Evolutionary conservation across 345 rosid genomes (phyloP).

Genomic region (Gossypium anomalum): DNA sequence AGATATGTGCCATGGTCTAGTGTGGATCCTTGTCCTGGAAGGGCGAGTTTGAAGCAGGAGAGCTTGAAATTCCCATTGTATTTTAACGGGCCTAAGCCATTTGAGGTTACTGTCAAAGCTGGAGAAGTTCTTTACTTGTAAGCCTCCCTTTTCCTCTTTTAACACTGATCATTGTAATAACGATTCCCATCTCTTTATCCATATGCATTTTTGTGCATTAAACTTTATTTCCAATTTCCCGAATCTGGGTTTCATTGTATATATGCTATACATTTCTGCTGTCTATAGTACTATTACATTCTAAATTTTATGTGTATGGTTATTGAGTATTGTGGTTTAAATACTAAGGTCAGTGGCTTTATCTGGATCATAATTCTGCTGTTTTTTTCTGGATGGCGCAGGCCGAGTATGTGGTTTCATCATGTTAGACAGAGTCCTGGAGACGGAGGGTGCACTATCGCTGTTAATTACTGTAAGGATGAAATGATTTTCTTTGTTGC

Average conservation of each 20-base stretch:
- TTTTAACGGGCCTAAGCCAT: slow-evolving; percentile 76
- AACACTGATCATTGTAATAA: not conserved
- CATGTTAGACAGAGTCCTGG: slow-evolving; percentile 80
- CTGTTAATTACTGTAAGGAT: slow-evolving; percentile 76
- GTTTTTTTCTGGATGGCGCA: slow-evolving; percentile 27
- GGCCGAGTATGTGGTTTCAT: slow-evolving; percentile 99
- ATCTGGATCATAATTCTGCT: not conserved
- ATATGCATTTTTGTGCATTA: not conserved
- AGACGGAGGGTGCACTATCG: slow-evolving; percentile 64
- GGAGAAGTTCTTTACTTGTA: slow-evolving; percentile 88
- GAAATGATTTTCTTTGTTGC: not conserved
- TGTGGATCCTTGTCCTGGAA: slow-evolving; percentile 67
- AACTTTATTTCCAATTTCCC: not conserved
- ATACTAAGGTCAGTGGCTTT: not conserved
- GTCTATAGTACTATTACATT: not conserved
- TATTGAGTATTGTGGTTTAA: not conserved
- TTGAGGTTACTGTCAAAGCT: slow-evolving; percentile 65
- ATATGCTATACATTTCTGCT: not conserved
- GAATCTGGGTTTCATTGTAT: not conserved
- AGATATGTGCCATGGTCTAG: slow-evolving; percentile 77
- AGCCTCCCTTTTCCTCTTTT: slow-evolving; percentile 22
- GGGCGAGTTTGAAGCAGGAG: slow-evolving; percentile 37
- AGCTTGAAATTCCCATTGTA: slow-evolving; percentile 57
- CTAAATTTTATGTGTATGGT: not conserved
- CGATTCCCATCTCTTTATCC: not conserved